Evolutionary conservation across 2,329 filamentous ascomycete species (phyloP).

Genomic region (Colletotrichum nymphaeae): DNA sequence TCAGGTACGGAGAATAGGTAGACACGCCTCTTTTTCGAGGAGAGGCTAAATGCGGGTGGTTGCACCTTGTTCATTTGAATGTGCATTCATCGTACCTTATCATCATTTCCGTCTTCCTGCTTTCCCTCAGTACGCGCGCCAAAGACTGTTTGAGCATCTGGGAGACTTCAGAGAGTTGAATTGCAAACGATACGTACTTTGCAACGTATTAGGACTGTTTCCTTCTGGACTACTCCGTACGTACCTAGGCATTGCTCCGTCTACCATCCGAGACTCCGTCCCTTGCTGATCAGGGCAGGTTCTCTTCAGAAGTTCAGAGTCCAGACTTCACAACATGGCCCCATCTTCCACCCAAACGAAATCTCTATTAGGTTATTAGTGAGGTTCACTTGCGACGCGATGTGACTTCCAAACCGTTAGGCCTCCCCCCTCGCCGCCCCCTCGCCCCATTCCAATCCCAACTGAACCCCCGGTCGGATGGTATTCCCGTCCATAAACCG

Average conservation of each 20-base stretch:
- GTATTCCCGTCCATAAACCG: constrained; percentile 7
- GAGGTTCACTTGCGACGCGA: not conserved
- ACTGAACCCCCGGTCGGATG: not conserved
- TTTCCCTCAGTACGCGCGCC: not conserved
- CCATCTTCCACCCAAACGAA: constrained; percentile 12
- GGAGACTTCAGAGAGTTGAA: not conserved
- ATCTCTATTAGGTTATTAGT: not conserved
- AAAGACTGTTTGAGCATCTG: not conserved
- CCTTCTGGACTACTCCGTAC: not conserved
- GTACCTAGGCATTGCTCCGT: constrained; percentile 5
- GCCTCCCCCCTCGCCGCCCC: not conserved
- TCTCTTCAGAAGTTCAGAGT: not conserved
- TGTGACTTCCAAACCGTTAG: not conserved
- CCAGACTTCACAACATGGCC: not conserved
- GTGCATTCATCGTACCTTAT: not conserved
- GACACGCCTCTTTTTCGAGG: not conserved
- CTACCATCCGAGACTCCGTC: not conserved
- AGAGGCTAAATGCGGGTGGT: not conserved
- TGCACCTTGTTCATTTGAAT: not conserved
- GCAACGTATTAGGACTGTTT: not conserved
- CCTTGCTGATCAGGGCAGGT: constrained; percentile 14
- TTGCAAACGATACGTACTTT: not conserved
- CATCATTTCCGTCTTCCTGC: not conserved
- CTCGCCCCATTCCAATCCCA: not conserved
- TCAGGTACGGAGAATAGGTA: constrained; percentile 6